These are phyloP conservation scores for Spongispora temasekensis DNA, from an alignment of 1,284 basidiomycete genomes.

Conservation along the genomic window DNA sequence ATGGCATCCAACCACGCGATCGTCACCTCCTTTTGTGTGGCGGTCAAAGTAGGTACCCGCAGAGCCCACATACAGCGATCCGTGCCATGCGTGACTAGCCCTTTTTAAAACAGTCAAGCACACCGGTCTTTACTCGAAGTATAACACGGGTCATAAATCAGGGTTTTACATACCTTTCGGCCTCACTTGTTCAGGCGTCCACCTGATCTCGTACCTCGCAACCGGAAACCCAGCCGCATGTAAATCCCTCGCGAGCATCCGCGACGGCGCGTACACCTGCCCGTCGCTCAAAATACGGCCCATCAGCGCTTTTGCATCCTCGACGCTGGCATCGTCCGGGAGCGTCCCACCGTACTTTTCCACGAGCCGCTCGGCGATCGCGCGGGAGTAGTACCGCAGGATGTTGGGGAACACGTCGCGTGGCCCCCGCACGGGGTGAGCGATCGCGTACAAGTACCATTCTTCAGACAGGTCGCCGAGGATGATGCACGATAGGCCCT, in stretches of 20 bases:
- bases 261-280: conserved; percentile 70
- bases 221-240: conserved; percentile 55
- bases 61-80: conserved; percentile 55
- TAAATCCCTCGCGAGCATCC: conserved; percentile 64
- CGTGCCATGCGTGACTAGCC: conserved; percentile 67
- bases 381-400: conserved; percentile 58
- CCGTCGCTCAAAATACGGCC: conserved; percentile 65
- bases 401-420: conserved; percentile 59
- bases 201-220: conserved; percentile 66
- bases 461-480: conserved; percentile 73
- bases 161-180: too few relatives aligned
- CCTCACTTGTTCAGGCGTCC: conserved; percentile 62
- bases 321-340: conserved; percentile 38
- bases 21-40: conserved; percentile 17
- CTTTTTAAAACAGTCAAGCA: too few relatives aligned
- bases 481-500: conserved; percentile 61
- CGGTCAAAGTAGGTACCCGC: conserved; percentile 30
- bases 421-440: conserved; percentile 53
- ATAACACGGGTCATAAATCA: too few relatives aligned
- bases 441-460: conserved; percentile 75
- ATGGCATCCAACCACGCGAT: conserved; percentile 42
- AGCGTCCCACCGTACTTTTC: conserved; percentile 44
- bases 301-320: conserved; percentile 42
- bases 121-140: too few relatives aligned
- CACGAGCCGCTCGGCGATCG: conserved; percentile 49